Base-by-base conservation (phyloP, 2,329 filamentous ascomycete genomes). In the Talaromyces sp. region DNA sequence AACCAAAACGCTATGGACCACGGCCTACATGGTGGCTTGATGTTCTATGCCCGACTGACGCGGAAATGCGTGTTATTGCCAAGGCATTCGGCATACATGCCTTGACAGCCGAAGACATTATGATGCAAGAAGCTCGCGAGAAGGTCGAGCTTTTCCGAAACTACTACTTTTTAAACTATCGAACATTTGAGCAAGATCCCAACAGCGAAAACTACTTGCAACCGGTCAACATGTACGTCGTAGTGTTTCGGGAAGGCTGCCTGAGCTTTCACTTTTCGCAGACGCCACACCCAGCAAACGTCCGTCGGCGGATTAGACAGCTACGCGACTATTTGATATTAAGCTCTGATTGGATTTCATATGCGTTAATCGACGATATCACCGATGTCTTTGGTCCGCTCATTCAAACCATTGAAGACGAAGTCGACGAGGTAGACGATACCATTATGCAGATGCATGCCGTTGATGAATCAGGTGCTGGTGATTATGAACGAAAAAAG, bases 131-230 rank as follows among this genome's bases (percentile, higher is more conserved):
- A 79, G 91, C 93, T 47, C 93, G 95, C 27, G 95, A 99, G 73
- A 99, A 99, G 78, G 95, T 99, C 0, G 95, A 99, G 75, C 83
- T 99, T 0, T 99, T 99, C 81, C 89, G 91, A 36, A 90, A 96
- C 73, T 99, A 99, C 79, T 99, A 99, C 76, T 97, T 99, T 70
- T 91, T 99, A 78, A 98, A 96, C 75, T 99, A 99, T 75, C 90
- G 95, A 16, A 96, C 92, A 0, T 99, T 99, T 72, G 95, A 99
- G 73, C 95, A 98, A 74, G 95, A 99, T 72, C 87, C 87, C 64
- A 89, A 89, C 68, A 96, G 88, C 72, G 91, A 95, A 61, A 88
- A 96, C 71, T 96, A 96, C 73, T 83, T 99, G 53, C 92, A 98
- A 69, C 94, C 95, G 0, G 90, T 99, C 71, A 96, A 98, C 76